Conservation (phyloP, 306 rosid genomes). For the Ochetophila trinervis region DNA sequence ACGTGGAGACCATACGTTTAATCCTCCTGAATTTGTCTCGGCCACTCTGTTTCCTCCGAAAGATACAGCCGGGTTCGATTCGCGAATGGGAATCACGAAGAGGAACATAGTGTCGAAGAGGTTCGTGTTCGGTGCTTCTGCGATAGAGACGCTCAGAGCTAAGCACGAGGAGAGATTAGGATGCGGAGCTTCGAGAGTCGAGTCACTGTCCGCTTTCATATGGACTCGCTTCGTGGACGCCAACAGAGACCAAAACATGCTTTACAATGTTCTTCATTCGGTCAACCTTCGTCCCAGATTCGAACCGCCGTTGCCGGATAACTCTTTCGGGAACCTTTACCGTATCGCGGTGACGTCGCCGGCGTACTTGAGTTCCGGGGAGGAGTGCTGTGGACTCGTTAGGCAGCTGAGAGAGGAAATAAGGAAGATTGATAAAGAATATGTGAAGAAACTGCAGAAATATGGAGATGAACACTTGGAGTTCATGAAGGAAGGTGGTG, state of each 20-base stretch:
- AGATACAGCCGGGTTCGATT: conserved; percentile 27
- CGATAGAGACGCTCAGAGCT: conserved; percentile 34
- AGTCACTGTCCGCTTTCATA: conserved; percentile 53
- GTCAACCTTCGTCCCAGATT: conserved; percentile 8
- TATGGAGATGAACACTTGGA: conserved; percentile 1
- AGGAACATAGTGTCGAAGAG: conserved; percentile 39
- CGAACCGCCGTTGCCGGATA: not conserved
- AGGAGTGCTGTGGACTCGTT: not conserved
- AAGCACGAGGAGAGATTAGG: not conserved
- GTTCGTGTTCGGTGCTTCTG: conserved; percentile 41
- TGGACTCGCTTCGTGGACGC: conserved; percentile 50
- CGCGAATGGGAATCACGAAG: conserved; percentile 28
- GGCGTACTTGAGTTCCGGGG: conserved; percentile 5
- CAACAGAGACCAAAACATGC: conserved; percentile 2
- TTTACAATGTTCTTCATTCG: not conserved
- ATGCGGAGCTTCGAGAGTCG: conserved; percentile 26
- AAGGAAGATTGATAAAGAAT: conserved; percentile 12
- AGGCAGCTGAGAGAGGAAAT: conserved; percentile 18
- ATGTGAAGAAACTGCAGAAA: conserved; percentile 15
- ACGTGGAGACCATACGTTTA: conserved; percentile 2
- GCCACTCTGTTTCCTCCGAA: conserved; percentile 54
- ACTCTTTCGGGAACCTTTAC: conserved; percentile 6
- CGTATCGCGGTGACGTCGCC: conserved; percentile 8
- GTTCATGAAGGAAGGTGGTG: not conserved
- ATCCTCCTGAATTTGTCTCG: conserved; percentile 37